Percentiles rank a stretch among this genome's conserved stretches.
These are phyloP conservation scores for Trichosporon sp. DNA, from an alignment of 1,284 basidiomycete species.

Conservation along the genomic window DNA sequence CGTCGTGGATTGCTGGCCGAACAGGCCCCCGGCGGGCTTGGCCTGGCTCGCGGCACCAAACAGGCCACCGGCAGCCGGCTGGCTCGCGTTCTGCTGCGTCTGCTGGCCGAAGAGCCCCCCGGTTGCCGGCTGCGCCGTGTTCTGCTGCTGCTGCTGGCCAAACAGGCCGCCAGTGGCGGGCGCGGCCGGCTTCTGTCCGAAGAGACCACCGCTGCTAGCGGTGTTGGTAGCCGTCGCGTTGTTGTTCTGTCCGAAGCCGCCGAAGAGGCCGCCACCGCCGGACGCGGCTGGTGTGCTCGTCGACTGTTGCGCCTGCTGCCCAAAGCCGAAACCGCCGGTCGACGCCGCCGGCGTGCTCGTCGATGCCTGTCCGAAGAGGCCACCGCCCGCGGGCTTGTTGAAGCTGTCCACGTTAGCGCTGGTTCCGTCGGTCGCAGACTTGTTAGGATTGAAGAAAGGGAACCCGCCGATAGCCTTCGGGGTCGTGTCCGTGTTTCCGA, in stretches of 20 bases:
- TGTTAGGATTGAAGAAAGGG: background rate
- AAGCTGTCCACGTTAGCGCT: background rate
- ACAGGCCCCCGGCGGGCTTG: conserved; percentile 3
- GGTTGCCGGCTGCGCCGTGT: background rate
- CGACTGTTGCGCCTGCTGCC: conserved; percentile 11
- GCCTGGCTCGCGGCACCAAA: conserved; percentile 6
- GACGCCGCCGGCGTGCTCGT: conserved; percentile 13
- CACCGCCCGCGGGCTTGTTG: conserved; percentile 1
- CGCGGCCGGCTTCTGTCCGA: conserved; percentile 23
- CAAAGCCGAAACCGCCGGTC: conserved; percentile 31
- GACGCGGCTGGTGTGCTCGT: conserved; percentile 9
- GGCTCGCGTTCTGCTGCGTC: background rate
- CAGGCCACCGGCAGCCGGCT: conserved; percentile 4
- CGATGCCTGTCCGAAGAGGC: background rate
- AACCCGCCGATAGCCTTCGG: no score
- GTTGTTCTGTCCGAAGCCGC: conserved; percentile 12
- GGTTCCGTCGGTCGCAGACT: no score
- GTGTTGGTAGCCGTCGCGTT: conserved; percentile 4
- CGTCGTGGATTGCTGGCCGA: background rate
- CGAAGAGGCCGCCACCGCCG: conserved; percentile 12
- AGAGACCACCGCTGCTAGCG: conserved; percentile 16
- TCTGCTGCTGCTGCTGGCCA: conserved; percentile 18
- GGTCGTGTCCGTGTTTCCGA: background rate
- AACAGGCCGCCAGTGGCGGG: conserved; percentile 14
- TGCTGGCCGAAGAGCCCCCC: conserved; percentile 8